Conservation (phyloP, 441 rosid species). For the Eruca vesicaria region DNA sequence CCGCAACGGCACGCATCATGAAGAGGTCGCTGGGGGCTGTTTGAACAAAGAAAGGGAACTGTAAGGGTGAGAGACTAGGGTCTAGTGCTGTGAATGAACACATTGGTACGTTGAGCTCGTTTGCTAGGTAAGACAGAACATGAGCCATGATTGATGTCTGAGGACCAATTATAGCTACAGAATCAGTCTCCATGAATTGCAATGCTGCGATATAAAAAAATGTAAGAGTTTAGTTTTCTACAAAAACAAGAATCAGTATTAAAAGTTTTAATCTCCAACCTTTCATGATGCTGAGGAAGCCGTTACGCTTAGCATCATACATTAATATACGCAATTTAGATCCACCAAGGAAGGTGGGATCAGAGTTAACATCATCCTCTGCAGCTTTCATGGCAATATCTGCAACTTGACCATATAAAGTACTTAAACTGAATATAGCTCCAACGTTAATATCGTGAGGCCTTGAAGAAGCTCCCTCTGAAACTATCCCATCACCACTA, state of each 20-base stretch:
- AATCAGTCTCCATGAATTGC: conserved; percentile 88
- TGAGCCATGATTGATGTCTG: conserved; percentile 84
- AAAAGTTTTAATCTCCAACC: conserved; percentile 36
- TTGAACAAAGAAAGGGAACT: conserved; percentile 83
- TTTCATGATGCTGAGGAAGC: conserved; percentile 74
- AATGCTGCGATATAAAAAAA: conserved; percentile 51
- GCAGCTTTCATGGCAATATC: conserved; percentile 79
- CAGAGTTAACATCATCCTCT: conserved; percentile 70
- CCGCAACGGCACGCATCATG: conserved; percentile 81
- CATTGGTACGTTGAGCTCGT: conserved; percentile 78
- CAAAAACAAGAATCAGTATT: conserved; percentile 13
- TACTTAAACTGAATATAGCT: conserved; percentile 57
- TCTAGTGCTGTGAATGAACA: conserved; percentile 86
- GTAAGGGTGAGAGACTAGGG: conserved; percentile 74
- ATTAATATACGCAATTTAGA: conserved; percentile 49
- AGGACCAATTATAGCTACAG: conserved; percentile 89
- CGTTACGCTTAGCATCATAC: conserved; percentile 69
- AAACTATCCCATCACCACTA: conserved; percentile 29
- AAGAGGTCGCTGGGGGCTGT: conserved; percentile 76
- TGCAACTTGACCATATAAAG: conserved; percentile 58
- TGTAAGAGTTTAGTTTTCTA: neutral
- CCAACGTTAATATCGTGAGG: conserved; percentile 60
- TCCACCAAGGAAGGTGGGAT: conserved; percentile 69
- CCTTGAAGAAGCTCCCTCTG: conserved; percentile 41
- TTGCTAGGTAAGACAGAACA: conserved; percentile 74